Evolutionary conservation across 2,329 filamentous ascomycete genomes (phyloP), one percentile per base, ranked within the genome.

Genomic region (Aureobasidium leucospermi): DNA sequence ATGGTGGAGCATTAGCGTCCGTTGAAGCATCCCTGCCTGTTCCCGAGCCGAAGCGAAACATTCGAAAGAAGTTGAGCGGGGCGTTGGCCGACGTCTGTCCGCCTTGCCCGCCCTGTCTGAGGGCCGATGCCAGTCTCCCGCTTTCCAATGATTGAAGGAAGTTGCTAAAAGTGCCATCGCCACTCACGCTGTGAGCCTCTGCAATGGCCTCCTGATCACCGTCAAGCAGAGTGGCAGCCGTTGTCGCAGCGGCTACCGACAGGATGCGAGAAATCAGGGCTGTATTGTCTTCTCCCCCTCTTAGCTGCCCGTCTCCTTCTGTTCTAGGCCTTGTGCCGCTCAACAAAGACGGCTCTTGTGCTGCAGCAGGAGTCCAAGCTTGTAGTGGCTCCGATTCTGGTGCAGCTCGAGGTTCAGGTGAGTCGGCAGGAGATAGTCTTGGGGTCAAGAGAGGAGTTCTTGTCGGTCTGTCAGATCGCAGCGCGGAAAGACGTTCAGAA

Each of bases 41-140:
- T 73, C 79, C 76, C 58, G 84, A 81, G 49, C 82, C 82, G 70
- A 88, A 87, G 48, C 85, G 77, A 69, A 88, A 88, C 71, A 87
- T 86, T 60, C 85, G 77, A 70, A 87, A 81, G 69, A 87, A 87
- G 68, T 87, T 87, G 61, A 87, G 75, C 4, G 85, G 82, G 10
- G 80, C 77, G 8, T 58, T 53, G 19, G 53, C 41, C 31, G 62
- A 61, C n/a, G 70, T 71, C 34, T 71, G 74, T 43, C 71, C 70
- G 52, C 73, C 73, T 64, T 78, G 74, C 41, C 71, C 70, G 52
- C 73, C 73, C 63, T 78, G 76, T 41, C 81, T 69, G 64, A 84
- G 76, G 1, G 81, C 76, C 39, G 81, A 82, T n/a, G 83, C 77
- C 66, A 80, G 76, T 63, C 77, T 80, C 31, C 81, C 83, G 63